Conservation (phyloP, 2,329 filamentous ascomycete species). For the Emmonsiellopsis sp. region DNA sequence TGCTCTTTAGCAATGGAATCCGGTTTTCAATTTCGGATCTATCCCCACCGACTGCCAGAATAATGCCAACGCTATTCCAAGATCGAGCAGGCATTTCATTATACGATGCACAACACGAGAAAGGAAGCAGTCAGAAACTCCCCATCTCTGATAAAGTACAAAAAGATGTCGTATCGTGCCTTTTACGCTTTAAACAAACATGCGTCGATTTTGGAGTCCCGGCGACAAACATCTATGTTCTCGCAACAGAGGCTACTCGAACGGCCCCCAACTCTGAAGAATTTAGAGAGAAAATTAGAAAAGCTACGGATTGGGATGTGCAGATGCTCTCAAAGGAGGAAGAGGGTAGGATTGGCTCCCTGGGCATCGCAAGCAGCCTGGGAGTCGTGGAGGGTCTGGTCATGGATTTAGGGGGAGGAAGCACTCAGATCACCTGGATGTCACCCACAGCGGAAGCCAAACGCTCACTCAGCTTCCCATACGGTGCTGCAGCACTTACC, state of each 20-base stretch:
- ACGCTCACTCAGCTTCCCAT: slow-evolving; percentile 58
- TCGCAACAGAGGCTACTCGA: slow-evolving; percentile 85
- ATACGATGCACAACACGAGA: slow-evolving; percentile 64
- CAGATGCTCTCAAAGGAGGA: slow-evolving; percentile 67
- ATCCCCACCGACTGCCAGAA: slow-evolving; percentile 59
- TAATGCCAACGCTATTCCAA: slow-evolving; percentile 68
- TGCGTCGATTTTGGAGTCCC: slow-evolving; percentile 63
- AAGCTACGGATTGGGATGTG: slow-evolving; percentile 58
- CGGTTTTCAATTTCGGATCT: slow-evolving; percentile 83
- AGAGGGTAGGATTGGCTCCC: slow-evolving; percentile 73
- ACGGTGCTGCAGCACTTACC: slow-evolving; percentile 59
- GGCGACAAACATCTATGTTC: slow-evolving; percentile 54
- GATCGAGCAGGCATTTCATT: slow-evolving; percentile 74
- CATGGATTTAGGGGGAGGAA: slow-evolving; percentile 76
- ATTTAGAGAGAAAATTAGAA: slow-evolving; percentile 57
- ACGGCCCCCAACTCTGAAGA: slow-evolving; percentile 64
- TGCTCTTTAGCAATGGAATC: slow-evolving; percentile 62
- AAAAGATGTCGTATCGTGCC: slow-evolving; percentile 52
- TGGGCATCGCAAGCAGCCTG: slow-evolving; percentile 72
- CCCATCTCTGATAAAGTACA: slow-evolving; percentile 56
- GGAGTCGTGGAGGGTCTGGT: slow-evolving; percentile 64
- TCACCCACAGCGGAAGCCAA: slow-evolving; percentile 42
- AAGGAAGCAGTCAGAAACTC: slow-evolving; percentile 29
- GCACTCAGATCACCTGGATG: slow-evolving; percentile 63
- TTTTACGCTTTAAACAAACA: slow-evolving; percentile 62